Percentiles rank a stretch among this genome's conserved stretches.
phyloP scores from a whole-genome alignment of 225 moss, liverwort and hornwort genomes.

The Pleurozium schreberi region DNA sequence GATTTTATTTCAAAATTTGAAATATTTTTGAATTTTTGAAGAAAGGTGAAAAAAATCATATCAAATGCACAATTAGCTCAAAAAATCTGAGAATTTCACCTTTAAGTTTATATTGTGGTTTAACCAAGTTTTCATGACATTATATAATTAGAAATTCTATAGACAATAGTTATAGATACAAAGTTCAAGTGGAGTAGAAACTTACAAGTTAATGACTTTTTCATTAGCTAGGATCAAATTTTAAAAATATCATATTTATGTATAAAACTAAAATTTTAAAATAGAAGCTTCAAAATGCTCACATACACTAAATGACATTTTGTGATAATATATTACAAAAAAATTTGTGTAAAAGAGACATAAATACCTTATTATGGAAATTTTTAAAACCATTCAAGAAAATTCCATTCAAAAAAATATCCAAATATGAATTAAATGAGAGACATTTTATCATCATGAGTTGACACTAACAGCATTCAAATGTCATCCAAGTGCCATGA shows the following conservation, averaged over 20 bases:
- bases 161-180: neutral
- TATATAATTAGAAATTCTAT: neutral
- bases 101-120: too few species aligned
- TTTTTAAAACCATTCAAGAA: neutral
- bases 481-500: neutral
- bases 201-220: neutral
- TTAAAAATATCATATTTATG: neutral
- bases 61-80: too few species aligned
- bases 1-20: too few species aligned
- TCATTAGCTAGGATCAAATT: neutral
- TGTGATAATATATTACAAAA: neutral
- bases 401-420: neutral
- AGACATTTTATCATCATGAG: neutral
- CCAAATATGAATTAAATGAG: neutral
- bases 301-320: neutral
- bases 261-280: neutral
- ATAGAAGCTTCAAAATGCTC: neutral
- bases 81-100: too few species aligned
- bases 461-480: neutral
- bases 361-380: neutral
- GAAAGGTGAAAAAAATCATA: too few species aligned
- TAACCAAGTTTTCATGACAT: too few species aligned
- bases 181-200: neutral
- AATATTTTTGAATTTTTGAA: too few species aligned
- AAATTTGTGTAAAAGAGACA: neutral